Evolutionary conservation across 345 rosid species (phyloP).

Genomic region (Bruguiera gymnorhiza): DNA sequence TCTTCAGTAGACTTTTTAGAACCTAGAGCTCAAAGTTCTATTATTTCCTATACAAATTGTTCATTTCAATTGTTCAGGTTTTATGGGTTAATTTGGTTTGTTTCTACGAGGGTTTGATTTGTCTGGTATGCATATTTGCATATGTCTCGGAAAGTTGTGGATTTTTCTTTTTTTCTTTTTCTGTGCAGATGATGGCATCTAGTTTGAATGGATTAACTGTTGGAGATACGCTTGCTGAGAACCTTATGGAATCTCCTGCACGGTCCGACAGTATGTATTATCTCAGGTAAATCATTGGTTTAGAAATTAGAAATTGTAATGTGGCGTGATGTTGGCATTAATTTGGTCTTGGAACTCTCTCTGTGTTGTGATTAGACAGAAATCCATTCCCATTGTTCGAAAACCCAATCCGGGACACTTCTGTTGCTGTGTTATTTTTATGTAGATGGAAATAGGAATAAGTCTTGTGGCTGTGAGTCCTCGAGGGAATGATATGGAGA

Average conservation of each 20-base stretch:
- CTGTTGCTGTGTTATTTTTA: too few species aligned
- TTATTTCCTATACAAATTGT: too few species aligned
- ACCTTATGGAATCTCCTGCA: constrained; percentile 80
- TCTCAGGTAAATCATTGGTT: constrained; percentile 35
- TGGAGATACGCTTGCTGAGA: constrained; percentile 78
- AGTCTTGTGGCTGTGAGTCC: too few species aligned
- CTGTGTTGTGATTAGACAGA: too few species aligned
- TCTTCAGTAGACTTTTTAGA: too few species aligned
- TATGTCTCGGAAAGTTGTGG: not conserved
- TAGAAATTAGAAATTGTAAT: not conserved
- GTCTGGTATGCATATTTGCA: not conserved
- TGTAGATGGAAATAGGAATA: not conserved
- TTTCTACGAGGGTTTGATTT: not conserved
- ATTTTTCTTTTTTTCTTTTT: not conserved
- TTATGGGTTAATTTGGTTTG: too few species aligned
- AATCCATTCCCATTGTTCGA: too few species aligned
- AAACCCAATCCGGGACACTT: too few species aligned
- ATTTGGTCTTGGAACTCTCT: not conserved
- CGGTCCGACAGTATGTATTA: constrained; percentile 54
- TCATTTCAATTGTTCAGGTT: too few species aligned
- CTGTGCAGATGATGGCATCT: constrained; percentile 84
- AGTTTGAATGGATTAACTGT: constrained; percentile 92
- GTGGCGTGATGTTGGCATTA: not conserved
- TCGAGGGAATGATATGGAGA: too few species aligned
- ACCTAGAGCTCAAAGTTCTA: too few species aligned